Conservation (phyloP, 345 rosid genomes). For the Eucalyptus coolabah region DNA sequence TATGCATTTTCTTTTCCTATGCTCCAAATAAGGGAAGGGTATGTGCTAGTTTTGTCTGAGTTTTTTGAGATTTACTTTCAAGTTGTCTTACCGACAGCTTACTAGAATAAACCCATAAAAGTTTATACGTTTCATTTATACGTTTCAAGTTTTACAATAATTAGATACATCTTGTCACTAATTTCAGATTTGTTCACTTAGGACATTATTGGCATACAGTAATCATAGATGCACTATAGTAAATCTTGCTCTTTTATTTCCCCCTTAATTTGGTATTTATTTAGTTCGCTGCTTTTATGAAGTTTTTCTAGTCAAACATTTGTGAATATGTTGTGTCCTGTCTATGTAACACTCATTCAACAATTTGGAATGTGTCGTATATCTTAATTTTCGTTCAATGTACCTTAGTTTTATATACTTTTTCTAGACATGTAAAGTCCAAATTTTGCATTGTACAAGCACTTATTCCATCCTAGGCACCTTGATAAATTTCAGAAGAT, state of each 20-base stretch:
- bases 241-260: background rate
- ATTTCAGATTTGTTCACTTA: background rate
- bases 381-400: background rate
- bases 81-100: background rate
- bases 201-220: background rate
- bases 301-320: background rate
- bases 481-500: background rate
- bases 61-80: background rate
- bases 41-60: background rate
- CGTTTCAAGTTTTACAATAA: background rate
- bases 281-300: background rate
- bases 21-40: background rate
- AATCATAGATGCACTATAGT: background rate
- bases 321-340: background rate
- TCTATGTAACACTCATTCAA: background rate
- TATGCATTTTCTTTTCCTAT: slow-evolving; percentile 11
- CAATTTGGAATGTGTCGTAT: background rate
- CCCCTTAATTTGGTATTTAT: background rate
- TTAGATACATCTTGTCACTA: background rate
- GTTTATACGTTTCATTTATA: background rate
- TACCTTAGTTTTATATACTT: background rate
- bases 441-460: background rate
- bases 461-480: background rate
- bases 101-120: background rate
- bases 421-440: background rate